Conservation (phyloP, 2,329 filamentous ascomycete genomes). For the Orbilia javanica region DNA sequence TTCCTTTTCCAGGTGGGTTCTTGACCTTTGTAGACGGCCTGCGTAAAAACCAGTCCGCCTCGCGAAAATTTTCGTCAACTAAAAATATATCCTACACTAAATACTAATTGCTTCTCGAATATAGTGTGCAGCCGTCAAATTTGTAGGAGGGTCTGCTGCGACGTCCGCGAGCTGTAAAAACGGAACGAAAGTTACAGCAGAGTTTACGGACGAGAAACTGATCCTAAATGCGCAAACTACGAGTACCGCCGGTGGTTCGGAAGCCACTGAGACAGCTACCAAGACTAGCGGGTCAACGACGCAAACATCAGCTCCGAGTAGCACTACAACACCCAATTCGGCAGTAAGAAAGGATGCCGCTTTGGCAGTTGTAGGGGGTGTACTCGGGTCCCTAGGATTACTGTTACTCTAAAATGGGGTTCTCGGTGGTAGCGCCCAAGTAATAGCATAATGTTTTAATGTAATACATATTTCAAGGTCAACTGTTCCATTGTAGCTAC, state of each 20-base stretch:
- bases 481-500: too few species aligned
- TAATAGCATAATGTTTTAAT: too few species aligned
- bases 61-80: too few species aligned
- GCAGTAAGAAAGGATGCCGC: slow-evolving; percentile 5
- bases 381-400: slow-evolving; percentile 28
- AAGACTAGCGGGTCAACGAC: not conserved
- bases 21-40: not conserved
- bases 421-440: too few species aligned
- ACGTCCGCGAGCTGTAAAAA: slow-evolving; percentile 29
- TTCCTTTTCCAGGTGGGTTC: slow-evolving; percentile 49
- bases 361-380: slow-evolving; percentile 20
- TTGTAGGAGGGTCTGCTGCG: slow-evolving; percentile 13
- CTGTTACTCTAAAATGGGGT: slow-evolving; percentile 27
- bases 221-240: slow-evolving; percentile 37
- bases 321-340: slow-evolving; percentile 18
- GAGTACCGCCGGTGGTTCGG: not conserved
- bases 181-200: slow-evolving; percentile 10
- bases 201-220: slow-evolving; percentile 19
- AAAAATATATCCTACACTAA: not conserved
- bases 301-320: not conserved
- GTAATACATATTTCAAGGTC: too few species aligned
- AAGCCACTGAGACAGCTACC: slow-evolving; percentile 11
- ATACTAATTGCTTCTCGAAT: not conserved
- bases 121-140: slow-evolving; percentile 54
- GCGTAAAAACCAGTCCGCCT: too few species aligned